Conservation (phyloP, 2,329 filamentous ascomycete species). For the Knufia fluminis region DNA sequence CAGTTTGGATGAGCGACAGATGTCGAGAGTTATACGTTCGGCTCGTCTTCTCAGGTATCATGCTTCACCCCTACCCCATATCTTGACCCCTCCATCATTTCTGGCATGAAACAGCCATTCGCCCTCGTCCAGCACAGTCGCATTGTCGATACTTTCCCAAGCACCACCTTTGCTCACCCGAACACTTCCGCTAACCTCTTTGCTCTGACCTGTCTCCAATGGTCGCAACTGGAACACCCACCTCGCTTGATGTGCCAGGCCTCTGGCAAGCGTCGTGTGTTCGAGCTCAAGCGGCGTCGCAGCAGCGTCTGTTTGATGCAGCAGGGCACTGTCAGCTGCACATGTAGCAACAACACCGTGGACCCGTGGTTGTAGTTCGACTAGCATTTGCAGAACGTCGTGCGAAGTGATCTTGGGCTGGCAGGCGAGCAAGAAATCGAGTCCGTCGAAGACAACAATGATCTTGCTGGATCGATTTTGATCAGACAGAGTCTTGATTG, state of each 20-base stretch:
- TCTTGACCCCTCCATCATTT: constrained; percentile 66
- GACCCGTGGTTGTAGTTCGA: constrained; percentile 11
- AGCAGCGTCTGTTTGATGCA: constrained; percentile 41
- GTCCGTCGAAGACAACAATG: constrained; percentile 17
- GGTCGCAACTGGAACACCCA: constrained; percentile 62
- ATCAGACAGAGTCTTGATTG: background rate
- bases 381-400: constrained; percentile 13
- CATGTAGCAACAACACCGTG: constrained; percentile 54
- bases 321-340: constrained; percentile 64
- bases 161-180: constrained; percentile 57
- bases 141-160: constrained; percentile 22
- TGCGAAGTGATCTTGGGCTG: constrained; percentile 11
- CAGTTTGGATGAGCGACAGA: too few species aligned
- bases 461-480: constrained; percentile 10
- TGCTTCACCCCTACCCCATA: constrained; percentile 70
- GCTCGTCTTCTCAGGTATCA: constrained; percentile 2
- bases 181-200: constrained; percentile 81
- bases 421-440: constrained; percentile 21
- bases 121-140: constrained; percentile 40
- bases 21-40: too few species aligned
- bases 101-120: constrained; percentile 77
- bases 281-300: constrained; percentile 59
- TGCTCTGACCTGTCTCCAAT: constrained; percentile 79
- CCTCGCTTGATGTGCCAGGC: constrained; percentile 65
- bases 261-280: constrained; percentile 61